These are phyloP conservation scores for Panus rudis DNA, from an alignment of 768 basidiomycete genomes.

Conservation along the genomic window DNA sequence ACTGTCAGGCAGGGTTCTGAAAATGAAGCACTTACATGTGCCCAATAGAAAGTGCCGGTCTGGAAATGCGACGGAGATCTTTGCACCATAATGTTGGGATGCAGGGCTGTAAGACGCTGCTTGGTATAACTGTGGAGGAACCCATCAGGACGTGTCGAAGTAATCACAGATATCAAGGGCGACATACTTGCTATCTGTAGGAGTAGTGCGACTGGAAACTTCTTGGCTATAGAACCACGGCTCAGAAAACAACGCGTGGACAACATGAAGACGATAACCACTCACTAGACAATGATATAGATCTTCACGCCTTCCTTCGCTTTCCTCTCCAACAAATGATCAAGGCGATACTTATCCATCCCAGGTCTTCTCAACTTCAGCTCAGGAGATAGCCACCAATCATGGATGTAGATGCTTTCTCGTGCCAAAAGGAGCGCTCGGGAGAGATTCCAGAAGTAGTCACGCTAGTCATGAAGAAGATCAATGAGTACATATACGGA, in stretches of 20 bases:
- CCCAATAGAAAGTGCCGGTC: conserved; percentile 98
- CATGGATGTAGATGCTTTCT: conserved; percentile 89
- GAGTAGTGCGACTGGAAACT: conserved; percentile 92
- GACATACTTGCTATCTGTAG: conserved; percentile 82
- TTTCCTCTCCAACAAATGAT: conserved; percentile 79
- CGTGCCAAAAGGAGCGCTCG: conserved; percentile 86
- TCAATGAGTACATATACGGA: not conserved
- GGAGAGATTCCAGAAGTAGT: conserved; percentile 97
- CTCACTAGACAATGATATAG: conserved; percentile 89
- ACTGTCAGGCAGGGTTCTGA: conserved; percentile 1
- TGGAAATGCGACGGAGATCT: conserved; percentile 96
- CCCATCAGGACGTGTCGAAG: not conserved
- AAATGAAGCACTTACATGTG: conserved; percentile 59
- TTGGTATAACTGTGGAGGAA: conserved; percentile 66
- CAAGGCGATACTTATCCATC: conserved; percentile 81
- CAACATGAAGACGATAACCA: conserved; percentile 3
- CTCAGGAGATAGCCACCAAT: conserved; percentile 97
- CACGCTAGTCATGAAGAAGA: conserved; percentile 54
- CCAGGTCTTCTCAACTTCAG: conserved; percentile 79
- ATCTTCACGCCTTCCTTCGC: conserved; percentile 96
- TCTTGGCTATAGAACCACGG: conserved; percentile 61
- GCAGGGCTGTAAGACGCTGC: conserved; percentile 66
- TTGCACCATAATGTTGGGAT: conserved; percentile 93
- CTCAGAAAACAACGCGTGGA: conserved; percentile 5
- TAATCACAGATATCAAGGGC: not conserved